These are phyloP conservation scores for Daldinia decipiens DNA, from an alignment of 495 filamentous ascomycete genomes.

Conservation along the genomic window DNA sequence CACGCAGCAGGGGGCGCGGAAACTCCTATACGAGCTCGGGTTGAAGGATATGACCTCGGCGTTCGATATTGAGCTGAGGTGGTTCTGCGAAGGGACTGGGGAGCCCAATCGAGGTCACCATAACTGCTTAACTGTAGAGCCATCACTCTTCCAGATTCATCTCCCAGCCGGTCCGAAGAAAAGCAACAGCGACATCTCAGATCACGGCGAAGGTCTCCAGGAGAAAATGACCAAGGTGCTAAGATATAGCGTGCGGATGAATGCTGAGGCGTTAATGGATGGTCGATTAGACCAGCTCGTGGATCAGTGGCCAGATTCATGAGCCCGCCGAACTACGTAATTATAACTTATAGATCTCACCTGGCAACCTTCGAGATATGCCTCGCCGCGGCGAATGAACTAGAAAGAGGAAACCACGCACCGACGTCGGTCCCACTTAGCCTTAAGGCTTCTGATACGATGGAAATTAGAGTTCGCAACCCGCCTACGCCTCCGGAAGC, in stretches of 20 bases:
- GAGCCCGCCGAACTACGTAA: neutral
- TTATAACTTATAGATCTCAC: neutral
- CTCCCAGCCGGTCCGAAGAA: slow-evolving; percentile 39
- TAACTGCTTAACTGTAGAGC: slow-evolving; percentile 48
- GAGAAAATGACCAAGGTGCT: slow-evolving; percentile 40
- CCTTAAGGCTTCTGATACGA: neutral
- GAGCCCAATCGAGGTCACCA: slow-evolving; percentile 33
- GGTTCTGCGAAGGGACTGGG: slow-evolving; percentile 47
- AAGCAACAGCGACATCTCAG: slow-evolving; percentile 47
- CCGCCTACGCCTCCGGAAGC: neutral
- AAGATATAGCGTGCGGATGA: slow-evolving; percentile 50
- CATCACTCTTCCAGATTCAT: slow-evolving; percentile 48
- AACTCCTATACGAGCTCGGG: slow-evolving; percentile 47
- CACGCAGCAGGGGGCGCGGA: slow-evolving; percentile 42
- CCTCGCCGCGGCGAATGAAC: neutral
- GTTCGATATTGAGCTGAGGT: slow-evolving; percentile 46
- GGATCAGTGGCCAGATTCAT: slow-evolving; percentile 47
- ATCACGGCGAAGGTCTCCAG: slow-evolving; percentile 44
- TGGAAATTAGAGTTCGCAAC: too few species aligned
- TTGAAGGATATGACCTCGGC: slow-evolving; percentile 39
- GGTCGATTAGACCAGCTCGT: slow-evolving; percentile 36
- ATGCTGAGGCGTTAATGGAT: slow-evolving; percentile 44
- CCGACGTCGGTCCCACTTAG: neutral
- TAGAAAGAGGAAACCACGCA: neutral
- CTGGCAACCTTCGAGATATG: neutral